A percentile compares a stretch with the other conserved stretches of the same genome.
Conservation (phyloP, 176 grass and related monocot genomes). For the Triticum dicoccoides region DNA sequence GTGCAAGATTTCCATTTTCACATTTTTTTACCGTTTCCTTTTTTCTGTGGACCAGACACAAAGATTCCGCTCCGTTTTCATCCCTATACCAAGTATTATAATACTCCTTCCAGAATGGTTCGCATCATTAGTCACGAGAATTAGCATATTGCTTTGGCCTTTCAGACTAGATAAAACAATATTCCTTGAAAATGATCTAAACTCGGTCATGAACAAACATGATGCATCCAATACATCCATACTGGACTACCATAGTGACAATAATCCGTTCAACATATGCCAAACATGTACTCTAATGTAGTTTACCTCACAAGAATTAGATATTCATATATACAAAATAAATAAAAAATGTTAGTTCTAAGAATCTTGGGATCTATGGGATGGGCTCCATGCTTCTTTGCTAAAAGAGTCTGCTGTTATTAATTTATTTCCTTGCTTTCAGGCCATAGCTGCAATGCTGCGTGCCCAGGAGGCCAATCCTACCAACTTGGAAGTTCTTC, state of each 20-base stretch:
- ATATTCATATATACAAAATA: not conserved
- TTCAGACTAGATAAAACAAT: not conserved
- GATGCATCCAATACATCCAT: constrained; percentile 22
- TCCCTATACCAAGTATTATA: constrained; percentile 13
- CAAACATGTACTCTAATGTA: not conserved
- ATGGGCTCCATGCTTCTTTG: constrained; percentile 17
- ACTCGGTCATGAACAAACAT: not conserved
- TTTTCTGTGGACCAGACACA: not conserved
- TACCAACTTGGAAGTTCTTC: constrained; percentile 95
- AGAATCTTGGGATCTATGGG: constrained; percentile 18
- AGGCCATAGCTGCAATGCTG: constrained; percentile 99
- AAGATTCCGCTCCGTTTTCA: not conserved
- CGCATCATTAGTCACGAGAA: too few relatives aligned
- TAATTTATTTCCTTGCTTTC: constrained; percentile 15
- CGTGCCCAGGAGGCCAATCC: constrained; percentile 90
- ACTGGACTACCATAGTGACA: not conserved
- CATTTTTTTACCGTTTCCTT: not conserved
- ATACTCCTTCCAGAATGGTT: too few relatives aligned
- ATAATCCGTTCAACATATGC: not conserved
- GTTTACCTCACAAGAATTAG: constrained; percentile 14
- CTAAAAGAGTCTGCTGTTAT: not conserved
- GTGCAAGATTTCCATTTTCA: not conserved
- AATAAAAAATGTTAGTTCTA: not conserved
- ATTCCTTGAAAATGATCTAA: not conserved
- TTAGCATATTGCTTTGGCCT: constrained; percentile 11